Base-by-base conservation (phyloP, 2,329 filamentous ascomycete genomes). In the Diplocarpon rosae region DNA sequence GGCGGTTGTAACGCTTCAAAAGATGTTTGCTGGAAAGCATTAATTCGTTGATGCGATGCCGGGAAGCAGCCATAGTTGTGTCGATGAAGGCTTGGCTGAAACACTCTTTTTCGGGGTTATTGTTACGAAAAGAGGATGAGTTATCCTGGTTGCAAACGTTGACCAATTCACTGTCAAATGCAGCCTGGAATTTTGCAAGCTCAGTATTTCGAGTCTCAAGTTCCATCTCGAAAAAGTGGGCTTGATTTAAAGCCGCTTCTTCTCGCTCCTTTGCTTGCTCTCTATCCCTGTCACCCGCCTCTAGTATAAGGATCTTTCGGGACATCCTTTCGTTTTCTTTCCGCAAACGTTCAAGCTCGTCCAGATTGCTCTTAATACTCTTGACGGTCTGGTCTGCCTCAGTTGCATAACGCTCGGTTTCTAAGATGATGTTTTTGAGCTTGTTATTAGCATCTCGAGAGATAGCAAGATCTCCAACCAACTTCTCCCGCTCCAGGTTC, bases 351-450 rank as follows among this genome's bases (percentile, higher is more conserved):
- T 78, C 72, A 37, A 83, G 64, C 53, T 85, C 78, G 39, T 72
- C 70, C 2, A 75, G 66, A 41, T 76, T 74, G 13, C 74, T 70
- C 56, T 83, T 74, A 29, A 80, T 70, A 10, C 76, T 73, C 54
- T 80, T 72, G 52, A 81, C 67, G 44, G 77, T 75, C 56, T 86
- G 80, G 48, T 76, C 71, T 45, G 74, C 71, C 43, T 71, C 71
- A 28, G 83, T 63, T 56, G 85, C 82, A 47, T 78, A 76, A 5
- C 80, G 76, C 62, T 92, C 85, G 0, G 75, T 76, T 28, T 78
- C 75, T 31, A 81, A 77, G 0, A 90, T 70, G 4, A 86, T 67
- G 50, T 72, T 70, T 38, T 76, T 75, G 14, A 92, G 67, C 46
- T 78, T 77, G 14, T 80, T 74, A 34, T 72, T 72, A 54, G 89